Conservation (phyloP, 129 eudicot species). For the Artemisia tridentata region DNA sequence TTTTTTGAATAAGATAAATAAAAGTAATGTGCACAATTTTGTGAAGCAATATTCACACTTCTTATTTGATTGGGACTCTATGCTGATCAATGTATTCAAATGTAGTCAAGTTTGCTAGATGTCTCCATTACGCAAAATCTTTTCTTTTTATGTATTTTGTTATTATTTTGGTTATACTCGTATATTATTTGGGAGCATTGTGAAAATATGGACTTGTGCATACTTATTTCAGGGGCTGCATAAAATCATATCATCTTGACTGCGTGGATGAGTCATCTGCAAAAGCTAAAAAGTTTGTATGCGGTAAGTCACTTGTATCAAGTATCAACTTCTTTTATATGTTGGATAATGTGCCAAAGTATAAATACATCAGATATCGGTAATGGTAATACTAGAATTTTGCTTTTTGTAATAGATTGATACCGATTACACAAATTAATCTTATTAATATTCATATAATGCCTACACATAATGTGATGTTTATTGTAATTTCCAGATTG, state of each 20-base stretch:
- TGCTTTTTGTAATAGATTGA: no score
- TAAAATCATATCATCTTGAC: slow-evolving; percentile 64
- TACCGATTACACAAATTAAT: no score
- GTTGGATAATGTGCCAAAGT: background rate
- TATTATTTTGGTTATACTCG: background rate
- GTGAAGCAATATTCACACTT: no score
- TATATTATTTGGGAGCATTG: background rate
- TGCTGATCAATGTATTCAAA: background rate
- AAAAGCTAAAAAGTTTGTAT: slow-evolving; percentile 46
- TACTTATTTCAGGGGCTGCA: slow-evolving; percentile 60
- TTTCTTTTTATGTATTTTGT: background rate
- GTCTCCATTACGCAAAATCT: background rate
- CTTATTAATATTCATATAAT: no score
- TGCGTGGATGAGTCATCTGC: slow-evolving; percentile 55
- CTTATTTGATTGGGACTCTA: no score
- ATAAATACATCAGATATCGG: slow-evolving; percentile 5
- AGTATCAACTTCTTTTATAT: slow-evolving; percentile 28
- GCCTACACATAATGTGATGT: background rate
- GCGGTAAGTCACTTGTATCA: slow-evolving; percentile 57
- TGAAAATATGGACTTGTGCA: background rate
- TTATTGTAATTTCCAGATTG: slow-evolving; percentile 21
- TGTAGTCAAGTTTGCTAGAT: background rate
- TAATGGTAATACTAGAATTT: background rate
- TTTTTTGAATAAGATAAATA: no score
- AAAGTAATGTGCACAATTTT: no score